Conservation (phyloP, 495 filamentous ascomycete species). For the Aspergillus homomorphus region DNA sequence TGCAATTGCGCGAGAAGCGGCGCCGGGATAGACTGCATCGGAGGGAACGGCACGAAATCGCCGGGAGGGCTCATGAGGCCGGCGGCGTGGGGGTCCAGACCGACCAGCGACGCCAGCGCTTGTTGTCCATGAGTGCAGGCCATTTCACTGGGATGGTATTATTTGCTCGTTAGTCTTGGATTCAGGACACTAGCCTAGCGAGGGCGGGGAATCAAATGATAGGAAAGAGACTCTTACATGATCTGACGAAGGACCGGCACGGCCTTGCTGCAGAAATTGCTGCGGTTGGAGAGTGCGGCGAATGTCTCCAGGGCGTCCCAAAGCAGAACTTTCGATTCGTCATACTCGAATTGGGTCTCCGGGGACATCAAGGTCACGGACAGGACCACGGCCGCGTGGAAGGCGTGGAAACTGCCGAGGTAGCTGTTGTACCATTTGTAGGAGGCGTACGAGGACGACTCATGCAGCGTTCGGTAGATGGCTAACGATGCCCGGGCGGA, state of each 20-base stretch:
- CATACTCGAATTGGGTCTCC: slow-evolving; percentile 31
- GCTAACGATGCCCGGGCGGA: slow-evolving; percentile 41
- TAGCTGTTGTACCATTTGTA: slow-evolving; percentile 50
- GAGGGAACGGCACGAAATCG: slow-evolving; percentile 4
- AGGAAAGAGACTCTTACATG: slow-evolving; percentile 25
- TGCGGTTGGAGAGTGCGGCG: slow-evolving; percentile 38
- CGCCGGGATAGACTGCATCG: slow-evolving; percentile 15
- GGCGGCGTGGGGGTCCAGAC: slow-evolving; percentile 9
- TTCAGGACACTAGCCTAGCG: not conserved
- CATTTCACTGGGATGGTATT: slow-evolving; percentile 20
- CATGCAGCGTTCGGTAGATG: slow-evolving; percentile 38
- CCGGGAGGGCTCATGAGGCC: slow-evolving; percentile 18
- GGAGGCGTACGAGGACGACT: slow-evolving; percentile 33
- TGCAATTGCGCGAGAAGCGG: slow-evolving; percentile 28
- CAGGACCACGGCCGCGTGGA: slow-evolving; percentile 36
- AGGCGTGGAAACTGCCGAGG: slow-evolving; percentile 34
- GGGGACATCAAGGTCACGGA: slow-evolving; percentile 32
- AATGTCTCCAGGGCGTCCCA: slow-evolving; percentile 35
- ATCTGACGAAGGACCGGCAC: slow-evolving; percentile 39
- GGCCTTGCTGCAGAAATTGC: slow-evolving; percentile 42
- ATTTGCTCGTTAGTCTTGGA: slow-evolving; percentile 8
- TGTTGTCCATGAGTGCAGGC: slow-evolving; percentile 25
- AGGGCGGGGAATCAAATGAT: not conserved
- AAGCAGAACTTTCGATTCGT: slow-evolving; percentile 33
- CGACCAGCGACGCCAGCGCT: slow-evolving; percentile 11